Evolutionary conservation across 2,329 filamentous ascomycete species (phyloP), one percentile per base, ranked within the genome.

Genomic region (Trichoderma guizhouense): DNA sequence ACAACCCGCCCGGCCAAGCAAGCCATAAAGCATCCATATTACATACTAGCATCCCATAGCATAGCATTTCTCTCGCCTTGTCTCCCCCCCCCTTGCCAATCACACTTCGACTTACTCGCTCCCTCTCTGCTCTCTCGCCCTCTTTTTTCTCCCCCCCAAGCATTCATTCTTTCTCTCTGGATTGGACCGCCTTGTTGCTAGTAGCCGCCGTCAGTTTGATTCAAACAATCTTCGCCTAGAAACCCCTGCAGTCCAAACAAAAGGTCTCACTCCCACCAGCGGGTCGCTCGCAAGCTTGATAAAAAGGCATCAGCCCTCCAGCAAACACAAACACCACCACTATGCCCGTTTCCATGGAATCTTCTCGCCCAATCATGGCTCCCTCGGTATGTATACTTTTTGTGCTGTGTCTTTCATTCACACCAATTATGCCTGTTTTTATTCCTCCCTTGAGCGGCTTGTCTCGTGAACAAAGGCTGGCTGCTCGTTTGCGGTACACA

Each of bases 361-460:
- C 88, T 58, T 84, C 86, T 69, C 87, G 87, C 79, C 88, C 88
- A 76, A 90, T 90, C 79, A 89, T 90, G 88, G 87, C 87, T 72
- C 85, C 87, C 62, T 89, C 88, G 78, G 88, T 90, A 88, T 70
- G 88, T 87, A 73, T 73, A 72, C 39, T 43, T 5, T 73, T 65
- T 24, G 47, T 24, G 47, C 9, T 12, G 11, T 69, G 47, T 47
- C 65, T 72, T 36, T 51, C 58, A 51, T 43, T 24, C 8, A 57
- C 15, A 39, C 26, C 28, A 18, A 60, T 34, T 26, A 32, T 55
- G 36, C 30, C 32, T 39, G 28, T 21, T 30, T 66, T 30, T n/a
- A 12, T n/a, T 18, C 8, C 47, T 24, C 64, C 21, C 15, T 53
- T 5, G 14, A 30, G 39, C 39, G 7, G 39, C 39, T n/a, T 30